Evolutionary conservation across 257 asterid genomes (phyloP), one percentile per base, ranked within the genome.

Genomic region (Petunia secreta): DNA sequence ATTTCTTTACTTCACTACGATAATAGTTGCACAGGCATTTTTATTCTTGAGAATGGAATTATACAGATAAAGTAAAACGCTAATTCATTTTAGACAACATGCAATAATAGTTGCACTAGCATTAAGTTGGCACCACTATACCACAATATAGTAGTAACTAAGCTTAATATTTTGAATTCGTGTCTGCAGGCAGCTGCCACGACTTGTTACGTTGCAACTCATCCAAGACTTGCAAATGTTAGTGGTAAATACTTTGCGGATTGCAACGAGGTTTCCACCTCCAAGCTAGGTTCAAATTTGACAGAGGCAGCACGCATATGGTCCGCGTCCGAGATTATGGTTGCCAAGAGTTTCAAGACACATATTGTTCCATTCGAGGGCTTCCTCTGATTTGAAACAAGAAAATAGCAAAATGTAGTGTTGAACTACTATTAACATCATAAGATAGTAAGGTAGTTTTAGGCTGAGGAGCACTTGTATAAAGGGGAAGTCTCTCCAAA

Each of bases 111-210:
- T 25, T 25, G 25, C 25, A 25, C 25, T 25, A 25, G 25, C 25
- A 25, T 25, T 25, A 25, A 25, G 25, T 25, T 25, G 25, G 25
- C 25, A 25, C 25, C 25, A 25, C 25, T 25, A 25, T 25, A 25
- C 25, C 25, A n/a, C 68, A 63, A 1, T 37, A 60, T 37, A 4
- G 25, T 60, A 4, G 36, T 60, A 60, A 1, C 65, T 60, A 60
- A 60, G 15, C 4, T 13, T 34, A 4, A n/a, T 16, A 4, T 10
- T 16, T 5, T 34, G 8, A 5, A 34, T n/a, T 63, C 68, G 40
- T 16, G 40, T 3, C 25, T 41, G 8, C 37, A 41, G 99, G 99
- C 99, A 36, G 99, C 99, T 73, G 98, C 97, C 0, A 95, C 99
- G 2, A 93, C 96, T 39, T 95, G 99, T 34, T 66, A 66, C 4